Evolutionary conservation across 192 early-diverging fungal species (phyloP), one percentile per base, ranked within the genome.

Genomic region (Coemansia sp.): DNA sequence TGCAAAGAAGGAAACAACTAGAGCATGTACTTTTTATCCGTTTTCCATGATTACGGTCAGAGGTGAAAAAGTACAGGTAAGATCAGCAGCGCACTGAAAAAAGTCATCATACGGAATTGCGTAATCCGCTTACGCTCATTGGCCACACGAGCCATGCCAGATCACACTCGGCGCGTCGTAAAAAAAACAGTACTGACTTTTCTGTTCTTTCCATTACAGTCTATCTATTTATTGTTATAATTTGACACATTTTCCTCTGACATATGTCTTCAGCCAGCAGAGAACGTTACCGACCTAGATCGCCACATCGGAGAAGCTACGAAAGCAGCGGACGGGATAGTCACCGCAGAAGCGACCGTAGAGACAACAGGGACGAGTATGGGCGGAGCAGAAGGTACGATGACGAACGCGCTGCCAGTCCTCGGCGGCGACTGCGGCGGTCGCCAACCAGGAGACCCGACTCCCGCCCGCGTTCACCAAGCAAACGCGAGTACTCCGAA

Each of bases 311-410:
- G 1, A 30, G n/a, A 34, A 21, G 35, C 6, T 35, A 36, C 49
- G 51, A 39, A 20, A 21, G 23, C 39, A 41, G 39, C 39, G 39
- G 0, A 5, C 7, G 12, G 39, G 39, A 41, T 21, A 39, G 49
- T 39, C 23, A 23, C 33, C 18, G 51, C 24, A 65, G 63, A 18
- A n/a, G 62, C 41, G 45, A 44, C 35, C 45, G 34, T 16, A 60
- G 26, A 20, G 30, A 65, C 35, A 11, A 51, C 36, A 60, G 66
- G 8, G 60, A 63, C 43, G 35, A 70, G n/a, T 63, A 49, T 49
- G 62, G 62, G 16, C 62, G 62, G 16, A 48, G 30, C n/a, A 66
- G 64, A 18, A 33, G 43, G 16, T 5, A 44, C 51, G 36, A 55
- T 51, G 26, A n/a, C 16, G 39, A 59, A n/a, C 57, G 57, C 33